Evolutionary conservation across 495 filamentous ascomycete genomes (phyloP).

Genomic region (Tricharina praecox): DNA sequence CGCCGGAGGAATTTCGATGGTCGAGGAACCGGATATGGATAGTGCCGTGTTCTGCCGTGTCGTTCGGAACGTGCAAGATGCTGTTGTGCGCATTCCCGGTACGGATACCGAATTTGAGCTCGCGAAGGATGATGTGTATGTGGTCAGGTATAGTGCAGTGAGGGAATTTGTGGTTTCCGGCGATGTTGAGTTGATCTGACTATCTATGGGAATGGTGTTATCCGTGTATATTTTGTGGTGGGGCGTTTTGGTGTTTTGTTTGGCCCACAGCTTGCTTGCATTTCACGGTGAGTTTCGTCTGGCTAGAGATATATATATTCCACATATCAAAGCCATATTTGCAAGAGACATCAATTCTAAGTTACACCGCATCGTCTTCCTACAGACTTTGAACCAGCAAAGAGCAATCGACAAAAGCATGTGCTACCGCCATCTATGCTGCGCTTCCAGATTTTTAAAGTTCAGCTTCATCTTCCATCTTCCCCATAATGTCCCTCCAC

Average conservation of each 20-base stretch:
- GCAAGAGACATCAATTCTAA: no score
- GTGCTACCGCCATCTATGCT: not conserved
- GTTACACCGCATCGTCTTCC: no score
- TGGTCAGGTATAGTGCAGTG: conserved; percentile 73
- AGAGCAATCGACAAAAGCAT: no score
- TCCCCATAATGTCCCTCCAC: conserved; percentile 65
- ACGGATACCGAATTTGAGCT: conserved; percentile 43
- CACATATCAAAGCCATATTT: no score
- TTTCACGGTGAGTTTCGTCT: no score
- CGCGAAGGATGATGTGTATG: conserved; percentile 66
- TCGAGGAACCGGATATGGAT: conserved; percentile 67
- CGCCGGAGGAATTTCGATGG: conserved; percentile 76
- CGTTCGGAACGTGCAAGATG: conserved; percentile 35
- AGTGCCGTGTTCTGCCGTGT: conserved; percentile 71
- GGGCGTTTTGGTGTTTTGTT: not conserved
- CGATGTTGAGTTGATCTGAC: conserved; percentile 64
- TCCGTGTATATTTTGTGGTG: not conserved
- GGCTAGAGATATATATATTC: no score
- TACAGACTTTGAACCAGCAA: no score
- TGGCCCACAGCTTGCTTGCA: not conserved
- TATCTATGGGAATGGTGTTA: not conserved
- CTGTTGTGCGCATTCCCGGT: conserved; percentile 36
- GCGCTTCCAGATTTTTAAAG: not conserved
- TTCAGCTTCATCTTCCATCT: conserved; percentile 26
- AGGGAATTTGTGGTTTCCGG: conserved; percentile 52